A percentile compares a stretch with the other conserved stretches of the same genome.
phyloP scores from a whole-genome alignment of 2,329 filamentous ascomycete genomes.

The Hymenoscyphus albidus region DNA sequence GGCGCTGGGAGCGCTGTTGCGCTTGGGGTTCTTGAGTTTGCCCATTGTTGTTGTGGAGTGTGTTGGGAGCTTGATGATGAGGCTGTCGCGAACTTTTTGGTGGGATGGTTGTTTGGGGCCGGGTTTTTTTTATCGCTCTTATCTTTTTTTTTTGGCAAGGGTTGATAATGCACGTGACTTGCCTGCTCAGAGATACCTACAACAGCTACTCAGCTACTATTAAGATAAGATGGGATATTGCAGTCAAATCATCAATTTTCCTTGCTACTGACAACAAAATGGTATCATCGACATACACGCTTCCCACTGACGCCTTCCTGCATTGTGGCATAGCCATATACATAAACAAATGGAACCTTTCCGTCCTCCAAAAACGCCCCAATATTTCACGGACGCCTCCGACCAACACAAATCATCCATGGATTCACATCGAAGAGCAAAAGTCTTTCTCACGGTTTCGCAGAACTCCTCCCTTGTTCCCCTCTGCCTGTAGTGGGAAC shows the following conservation, averaged over 20 bases:
- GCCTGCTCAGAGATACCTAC: neutral
- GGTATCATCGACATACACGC: neutral
- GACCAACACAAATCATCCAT: neutral
- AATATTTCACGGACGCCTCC: neutral
- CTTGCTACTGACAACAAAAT: slow-evolving; percentile 3
- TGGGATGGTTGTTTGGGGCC: neutral
- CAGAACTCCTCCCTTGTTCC: slow-evolving; percentile 33
- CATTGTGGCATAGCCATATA: neutral
- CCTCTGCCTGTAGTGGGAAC: slow-evolving; percentile 14
- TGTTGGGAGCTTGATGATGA: neutral
- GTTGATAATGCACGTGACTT: neutral
- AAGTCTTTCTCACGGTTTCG: slow-evolving; percentile 49
- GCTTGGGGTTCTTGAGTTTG: slow-evolving; percentile 34
- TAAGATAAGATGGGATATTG: no score
- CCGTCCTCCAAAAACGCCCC: slow-evolving; percentile 1
- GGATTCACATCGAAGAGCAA: neutral
- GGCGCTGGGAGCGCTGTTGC: slow-evolving; percentile 29
- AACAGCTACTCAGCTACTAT: no score
- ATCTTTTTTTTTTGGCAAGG: neutral
- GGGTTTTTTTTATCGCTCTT: neutral
- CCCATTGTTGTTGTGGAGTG: slow-evolving; percentile 26
- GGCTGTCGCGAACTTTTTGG: slow-evolving; percentile 3
- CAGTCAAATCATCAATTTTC: neutral
- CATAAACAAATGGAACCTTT: neutral
- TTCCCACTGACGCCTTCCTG: neutral